Base-by-base conservation (phyloP, 768 basidiomycete genomes). In the Fomitopsis pulvina region DNA sequence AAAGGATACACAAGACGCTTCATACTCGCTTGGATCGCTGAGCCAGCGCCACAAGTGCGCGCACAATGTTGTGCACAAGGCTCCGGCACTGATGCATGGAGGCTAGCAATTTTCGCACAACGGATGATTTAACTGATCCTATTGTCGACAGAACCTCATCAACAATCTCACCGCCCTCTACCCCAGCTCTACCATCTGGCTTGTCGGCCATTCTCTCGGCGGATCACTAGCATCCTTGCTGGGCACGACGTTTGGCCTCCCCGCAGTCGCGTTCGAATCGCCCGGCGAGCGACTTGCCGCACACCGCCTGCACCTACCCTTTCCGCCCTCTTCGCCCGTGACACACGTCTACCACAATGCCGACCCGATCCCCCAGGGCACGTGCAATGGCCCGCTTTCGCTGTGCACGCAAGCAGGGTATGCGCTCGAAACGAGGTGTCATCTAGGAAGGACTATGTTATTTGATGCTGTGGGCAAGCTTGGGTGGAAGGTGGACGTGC, bases 391-490 rank as follows among this genome's bases (percentile, higher is more conserved):
- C 25, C 41, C 71, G 18, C 52, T 68, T 14, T 80, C 75, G 9
- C 61, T 71, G 0, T 87, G 85, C 51, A 74, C 78, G 32, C 72
- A 75, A 39, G 84, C 73, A 10, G 85, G 84, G n/a, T 86, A 79
- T 56, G 84, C 81, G 28, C 63, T 81, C 30, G 81, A 81, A 62
- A 76, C 75, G 27, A 65, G 66, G 12, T 87, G 84, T 52, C 84
- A 86, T 60, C 69, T 81, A 2, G 85, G 85, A 25, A 70, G 71
- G 63, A 71, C 72, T 9, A 79, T 87, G 54, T 62, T 85, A 46
- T 87, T 83, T 59, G 85, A 87, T 61, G 81, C 83, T 12, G 79
- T 86, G n/a, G 69, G 65, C 20, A 73, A 72, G 63, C 66, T 80
- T 12, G 76, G 78, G 20, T 87, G 85, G 85, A 65, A 68, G 4